Conservation (phyloP, 805 yeast species). For the Torulaspora microellipsoides region DNA sequence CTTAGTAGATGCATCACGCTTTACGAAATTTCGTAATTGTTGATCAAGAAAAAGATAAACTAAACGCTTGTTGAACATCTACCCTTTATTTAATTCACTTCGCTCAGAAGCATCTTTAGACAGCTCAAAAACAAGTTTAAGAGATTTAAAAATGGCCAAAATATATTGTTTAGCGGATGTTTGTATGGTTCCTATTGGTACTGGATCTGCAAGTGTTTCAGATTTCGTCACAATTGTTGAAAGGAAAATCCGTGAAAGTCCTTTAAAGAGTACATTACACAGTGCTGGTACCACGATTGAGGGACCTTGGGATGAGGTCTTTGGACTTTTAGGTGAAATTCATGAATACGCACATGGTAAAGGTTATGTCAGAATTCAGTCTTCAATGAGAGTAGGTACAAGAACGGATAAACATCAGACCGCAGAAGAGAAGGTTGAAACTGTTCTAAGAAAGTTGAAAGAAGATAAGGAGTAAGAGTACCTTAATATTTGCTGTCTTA, state of each 20-base stretch:
- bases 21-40: too few relatives aligned
- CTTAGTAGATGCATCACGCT: too few relatives aligned
- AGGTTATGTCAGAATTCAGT: conserved; percentile 76
- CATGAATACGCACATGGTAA: conserved; percentile 67
- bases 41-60: too few relatives aligned
- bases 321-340: conserved; percentile 68
- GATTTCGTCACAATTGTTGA: conserved; percentile 74
- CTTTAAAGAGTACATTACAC: conserved; percentile 65
- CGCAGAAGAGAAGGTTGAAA: conserved; percentile 66
- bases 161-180: conserved; percentile 78
- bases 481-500: not conserved
- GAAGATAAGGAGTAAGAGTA: conserved; percentile 11
- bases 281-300: conserved; percentile 90
- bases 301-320: conserved; percentile 91
- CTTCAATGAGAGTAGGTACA: conserved; percentile 84
- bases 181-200: conserved; percentile 85
- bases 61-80: too few relatives aligned
- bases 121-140: not conserved
- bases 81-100: too few relatives aligned
- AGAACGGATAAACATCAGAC: conserved; percentile 70
- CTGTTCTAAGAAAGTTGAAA: conserved; percentile 52
- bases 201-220: conserved; percentile 71
- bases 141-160: conserved; percentile 11
- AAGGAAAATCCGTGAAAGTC: conserved; percentile 54
- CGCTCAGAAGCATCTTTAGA: not conserved